Conservation (phyloP, 2,329 filamentous ascomycete species). For the Cercospora sesami region DNA sequence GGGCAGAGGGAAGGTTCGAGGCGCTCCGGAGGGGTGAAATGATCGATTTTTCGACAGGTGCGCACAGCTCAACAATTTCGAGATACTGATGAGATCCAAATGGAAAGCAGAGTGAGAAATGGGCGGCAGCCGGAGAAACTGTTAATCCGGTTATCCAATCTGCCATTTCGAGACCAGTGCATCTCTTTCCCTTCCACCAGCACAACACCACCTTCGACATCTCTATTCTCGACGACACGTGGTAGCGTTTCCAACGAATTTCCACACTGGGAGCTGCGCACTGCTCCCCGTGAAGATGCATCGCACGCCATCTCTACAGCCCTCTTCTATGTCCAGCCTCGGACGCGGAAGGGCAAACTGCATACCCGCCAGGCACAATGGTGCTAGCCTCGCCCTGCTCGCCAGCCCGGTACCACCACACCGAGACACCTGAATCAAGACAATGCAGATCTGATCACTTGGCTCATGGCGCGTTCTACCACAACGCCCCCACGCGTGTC, state of each 20-base stretch:
- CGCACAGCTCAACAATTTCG: too few species aligned
- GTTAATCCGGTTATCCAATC: not conserved
- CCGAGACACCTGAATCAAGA: not conserved
- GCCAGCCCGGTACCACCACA: not conserved
- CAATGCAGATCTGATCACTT: not conserved
- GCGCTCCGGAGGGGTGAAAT: too few species aligned
- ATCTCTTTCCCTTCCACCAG: not conserved
- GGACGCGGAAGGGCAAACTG: conserved; percentile 5
- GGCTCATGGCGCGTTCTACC: not conserved
- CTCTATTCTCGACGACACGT: not conserved
- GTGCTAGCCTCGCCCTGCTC: conserved; percentile 5
- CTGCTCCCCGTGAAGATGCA: not conserved
- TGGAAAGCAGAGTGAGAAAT: too few species aligned
- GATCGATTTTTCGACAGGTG: too few species aligned
- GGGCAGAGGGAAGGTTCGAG: too few species aligned
- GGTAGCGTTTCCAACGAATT: not conserved
- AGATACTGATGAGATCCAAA: too few species aligned
- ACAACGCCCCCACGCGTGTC: not conserved
- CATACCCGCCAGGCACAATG: conserved; percentile 1
- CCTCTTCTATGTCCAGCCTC: not conserved
- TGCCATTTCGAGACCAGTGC: not conserved
- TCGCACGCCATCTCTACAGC: not conserved
- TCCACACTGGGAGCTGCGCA: not conserved
- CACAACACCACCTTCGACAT: not conserved
- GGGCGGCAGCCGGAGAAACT: not conserved